Percentiles rank a stretch among this genome's conserved stretches.
These are phyloP conservation scores for Candida broadrunensis DNA, from an alignment of 805 yeast genomes.

Conservation along the genomic window DNA sequence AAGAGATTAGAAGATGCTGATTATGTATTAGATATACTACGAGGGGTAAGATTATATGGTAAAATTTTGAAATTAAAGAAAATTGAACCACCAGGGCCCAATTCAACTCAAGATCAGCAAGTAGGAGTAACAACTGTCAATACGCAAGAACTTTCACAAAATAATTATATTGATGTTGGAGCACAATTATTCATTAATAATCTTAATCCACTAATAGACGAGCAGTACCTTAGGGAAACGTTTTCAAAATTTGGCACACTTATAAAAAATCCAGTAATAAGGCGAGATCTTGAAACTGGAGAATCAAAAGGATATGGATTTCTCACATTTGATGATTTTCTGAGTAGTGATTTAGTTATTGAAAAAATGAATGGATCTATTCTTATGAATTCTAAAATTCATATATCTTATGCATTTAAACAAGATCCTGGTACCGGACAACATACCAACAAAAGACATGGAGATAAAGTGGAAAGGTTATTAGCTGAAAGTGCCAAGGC, in stretches of 20 bases:
- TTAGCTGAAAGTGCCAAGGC: conserved; percentile 63
- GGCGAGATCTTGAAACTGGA: conserved; percentile 44
- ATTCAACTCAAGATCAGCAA: conserved; percentile 11
- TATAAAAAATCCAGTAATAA: conserved; percentile 46
- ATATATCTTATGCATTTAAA: conserved; percentile 70
- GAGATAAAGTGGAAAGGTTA: conserved; percentile 73
- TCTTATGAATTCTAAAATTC: conserved; percentile 63
- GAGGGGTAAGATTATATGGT: conserved; percentile 61
- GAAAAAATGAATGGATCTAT: conserved; percentile 64
- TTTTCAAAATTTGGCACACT: conserved; percentile 70
- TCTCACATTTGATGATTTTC: conserved; percentile 61
- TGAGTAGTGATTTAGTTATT: conserved; percentile 69
- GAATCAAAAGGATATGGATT: conserved; percentile 64
- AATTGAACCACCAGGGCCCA: conserved; percentile 30
- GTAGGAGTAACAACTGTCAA: neutral
- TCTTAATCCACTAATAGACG: conserved; percentile 65
- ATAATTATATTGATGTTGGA: conserved; percentile 42
- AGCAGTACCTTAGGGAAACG: conserved; percentile 49
- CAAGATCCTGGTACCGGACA: conserved; percentile 38
- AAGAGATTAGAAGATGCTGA: conserved; percentile 58
- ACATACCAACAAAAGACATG: conserved; percentile 59
- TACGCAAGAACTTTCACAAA: conserved; percentile 1
- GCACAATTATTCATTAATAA: conserved; percentile 56
- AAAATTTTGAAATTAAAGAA: conserved; percentile 57
- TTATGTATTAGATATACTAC: conserved; percentile 60